Evolutionary conservation across 139 green algal species (phyloP).

Genomic region (Chloropicon primus): DNA sequence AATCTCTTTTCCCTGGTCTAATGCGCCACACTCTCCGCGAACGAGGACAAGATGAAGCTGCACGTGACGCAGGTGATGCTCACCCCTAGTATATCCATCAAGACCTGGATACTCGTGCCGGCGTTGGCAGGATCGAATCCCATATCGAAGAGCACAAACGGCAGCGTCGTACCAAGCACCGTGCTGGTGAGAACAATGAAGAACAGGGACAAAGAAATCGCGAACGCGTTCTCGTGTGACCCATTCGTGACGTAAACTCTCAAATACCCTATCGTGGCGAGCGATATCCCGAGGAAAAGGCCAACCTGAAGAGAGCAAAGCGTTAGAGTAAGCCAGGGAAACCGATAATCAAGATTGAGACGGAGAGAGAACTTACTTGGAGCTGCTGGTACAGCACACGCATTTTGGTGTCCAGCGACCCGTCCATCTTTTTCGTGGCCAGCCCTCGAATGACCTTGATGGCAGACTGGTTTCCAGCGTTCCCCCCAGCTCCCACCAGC

Average conservation of each 20-base stretch:
- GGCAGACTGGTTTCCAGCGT: constrained; percentile 76
- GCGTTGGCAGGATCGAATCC: constrained; percentile 75
- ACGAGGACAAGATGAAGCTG: constrained; percentile 42
- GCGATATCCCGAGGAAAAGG: neutral
- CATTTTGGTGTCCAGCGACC: neutral
- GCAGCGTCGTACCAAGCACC: constrained; percentile 57
- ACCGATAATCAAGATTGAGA: no score
- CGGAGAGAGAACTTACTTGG: constrained; percentile 46
- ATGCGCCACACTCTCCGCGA: neutral
- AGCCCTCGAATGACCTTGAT: constrained; percentile 83
- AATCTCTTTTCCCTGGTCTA: no score
- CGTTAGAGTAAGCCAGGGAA: no score
- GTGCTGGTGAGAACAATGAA: constrained; percentile 57
- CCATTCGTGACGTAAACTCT: neutral
- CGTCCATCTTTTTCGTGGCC: constrained; percentile 22
- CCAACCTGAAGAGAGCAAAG: no score
- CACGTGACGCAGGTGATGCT: constrained; percentile 70
- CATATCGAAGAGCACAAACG: constrained; percentile 50
- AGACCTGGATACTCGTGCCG: constrained; percentile 69
- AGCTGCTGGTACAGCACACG: constrained; percentile 52
- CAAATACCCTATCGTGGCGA: neutral
- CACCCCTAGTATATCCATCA: constrained; percentile 77
- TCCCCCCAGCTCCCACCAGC: constrained; percentile 59
- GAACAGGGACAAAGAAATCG: constrained; percentile 40
- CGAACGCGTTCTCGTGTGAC: neutral